Base-by-base conservation (phyloP, 78 protist species). In the Dictyostelium capitatum region DNA sequence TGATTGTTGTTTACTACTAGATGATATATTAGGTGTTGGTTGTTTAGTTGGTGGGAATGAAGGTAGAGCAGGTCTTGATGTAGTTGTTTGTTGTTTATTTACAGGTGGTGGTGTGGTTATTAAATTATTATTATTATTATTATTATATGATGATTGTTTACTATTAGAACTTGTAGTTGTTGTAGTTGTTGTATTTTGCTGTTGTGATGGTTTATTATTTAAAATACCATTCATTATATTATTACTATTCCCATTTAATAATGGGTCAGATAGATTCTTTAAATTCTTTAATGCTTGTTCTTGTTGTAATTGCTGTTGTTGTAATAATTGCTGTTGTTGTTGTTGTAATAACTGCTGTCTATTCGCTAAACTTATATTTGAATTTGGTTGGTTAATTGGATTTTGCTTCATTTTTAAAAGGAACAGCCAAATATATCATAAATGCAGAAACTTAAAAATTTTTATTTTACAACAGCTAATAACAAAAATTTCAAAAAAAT, bases 251-350 rank as follows among this genome's bases (percentile, higher is more conserved):
- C 43, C 43, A 37, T 37, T 37, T 28, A 28, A 72, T 30, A 37
- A 25, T 32, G 75, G 47, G 15, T 67, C 30, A 6, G 67, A 57
- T 57, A 12, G 79, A n/a, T 59, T n/a, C 43, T 46, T 72, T 25
- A 25, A 7, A 41, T 72, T 43, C 53, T 72, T 77, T 77, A 50
- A 19, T 50, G 64, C 19, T 72, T 72, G 64, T 50, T 50, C 65
- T 50, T 43, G 56, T 12, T 74, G 80, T 10, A 2, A 43, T 47
- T 3, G 17, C 4, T n/a, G 81, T 50, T 10, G 37, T 50, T 19
- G 82, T 77, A 50, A 64, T 77, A 7, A 11, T 28, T 77, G 57
- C 47, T 46, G 82, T 50, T 77, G 82, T 28, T 77, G 82, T n/a
- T 19, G 28, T 62, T 23, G 70, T 4, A 0, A 47, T 32, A 28